These are phyloP conservation scores for Cercospora beticola DNA, from an alignment of 2,329 filamentous ascomycete genomes.

Conservation along the genomic window DNA sequence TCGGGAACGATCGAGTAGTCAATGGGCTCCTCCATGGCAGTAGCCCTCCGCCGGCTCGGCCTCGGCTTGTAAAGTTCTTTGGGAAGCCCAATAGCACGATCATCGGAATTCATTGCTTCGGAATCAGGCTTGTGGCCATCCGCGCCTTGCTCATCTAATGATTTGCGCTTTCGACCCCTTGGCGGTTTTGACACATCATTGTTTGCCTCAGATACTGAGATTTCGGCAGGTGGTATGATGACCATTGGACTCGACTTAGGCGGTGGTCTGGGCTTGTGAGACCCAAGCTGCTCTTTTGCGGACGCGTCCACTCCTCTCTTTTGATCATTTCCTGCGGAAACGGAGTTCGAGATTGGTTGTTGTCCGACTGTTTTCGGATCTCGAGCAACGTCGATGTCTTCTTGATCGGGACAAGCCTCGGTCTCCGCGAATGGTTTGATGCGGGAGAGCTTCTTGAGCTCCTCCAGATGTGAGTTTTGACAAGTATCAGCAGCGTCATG, in stretches of 20 bases:
- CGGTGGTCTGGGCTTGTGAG: conserved; percentile 5
- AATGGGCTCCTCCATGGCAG: conserved; percentile 29
- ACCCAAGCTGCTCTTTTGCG: not conserved
- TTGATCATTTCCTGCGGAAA: not conserved
- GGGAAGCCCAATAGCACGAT: conserved; percentile 38
- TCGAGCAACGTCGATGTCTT: not conserved
- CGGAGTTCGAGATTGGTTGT: not conserved
- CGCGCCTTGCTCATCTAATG: conserved; percentile 10
- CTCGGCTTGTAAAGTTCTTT: conserved; percentile 43
- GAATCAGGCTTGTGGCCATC: conserved; percentile 11
- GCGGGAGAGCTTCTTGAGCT: not conserved
- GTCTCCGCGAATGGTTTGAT: not conserved
- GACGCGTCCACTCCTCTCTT: not conserved
- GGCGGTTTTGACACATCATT: conserved; percentile 16
- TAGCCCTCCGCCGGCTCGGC: conserved; percentile 39
- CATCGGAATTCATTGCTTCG: conserved; percentile 35
- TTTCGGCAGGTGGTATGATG: conserved; percentile 14
- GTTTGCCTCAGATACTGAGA: conserved; percentile 20
- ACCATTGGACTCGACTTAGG: conserved; percentile 25
- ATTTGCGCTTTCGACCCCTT: conserved; percentile 28
- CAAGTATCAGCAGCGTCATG: not conserved
- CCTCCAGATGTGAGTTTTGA: not conserved
- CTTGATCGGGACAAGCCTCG: not conserved
- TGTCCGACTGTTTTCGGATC: not conserved
- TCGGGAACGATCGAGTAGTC: conserved; percentile 41